Evolutionary conservation across 1,139 yeast genomes (phyloP).

Genomic region (Hyphopichia pseudoburtonii): DNA sequence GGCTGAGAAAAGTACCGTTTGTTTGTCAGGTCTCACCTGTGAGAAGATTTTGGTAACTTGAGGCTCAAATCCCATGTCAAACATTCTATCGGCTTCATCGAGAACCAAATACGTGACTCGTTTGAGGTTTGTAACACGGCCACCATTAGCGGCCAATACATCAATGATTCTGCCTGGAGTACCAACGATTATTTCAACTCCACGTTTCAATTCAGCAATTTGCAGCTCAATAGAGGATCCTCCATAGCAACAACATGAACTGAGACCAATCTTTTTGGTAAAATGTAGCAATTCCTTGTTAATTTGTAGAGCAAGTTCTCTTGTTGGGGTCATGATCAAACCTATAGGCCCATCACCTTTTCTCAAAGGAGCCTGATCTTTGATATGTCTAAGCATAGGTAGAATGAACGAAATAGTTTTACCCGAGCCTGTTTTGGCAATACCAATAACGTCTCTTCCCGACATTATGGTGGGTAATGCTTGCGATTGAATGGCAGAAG

Average conservation of each 20-base stretch:
- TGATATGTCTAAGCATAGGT: constrained; percentile 81
- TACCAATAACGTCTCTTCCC: constrained; percentile 88
- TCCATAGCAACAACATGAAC: constrained; percentile 86
- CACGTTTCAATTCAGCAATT: constrained; percentile 75
- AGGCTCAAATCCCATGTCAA: constrained; percentile 97
- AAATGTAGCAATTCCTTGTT: constrained; percentile 65
- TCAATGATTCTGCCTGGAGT: constrained; percentile 97
- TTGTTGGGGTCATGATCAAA: constrained; percentile 82
- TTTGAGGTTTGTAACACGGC: constrained; percentile 67
- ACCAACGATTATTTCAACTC: constrained; percentile 82
- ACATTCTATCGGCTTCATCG: constrained; percentile 97
- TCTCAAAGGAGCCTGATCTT: constrained; percentile 60
- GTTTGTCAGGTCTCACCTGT: constrained; percentile 82
- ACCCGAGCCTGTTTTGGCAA: constrained; percentile 97
- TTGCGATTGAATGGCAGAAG: constrained; percentile 90
- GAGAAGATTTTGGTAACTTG: constrained; percentile 82
- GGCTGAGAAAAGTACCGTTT: constrained; percentile 92
- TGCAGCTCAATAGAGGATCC: constrained; percentile 85
- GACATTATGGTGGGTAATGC: constrained; percentile 89
- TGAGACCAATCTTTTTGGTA: constrained; percentile 44
- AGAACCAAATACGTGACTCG: constrained; percentile 79
- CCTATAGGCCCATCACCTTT: constrained; percentile 75
- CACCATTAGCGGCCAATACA: constrained; percentile 78
- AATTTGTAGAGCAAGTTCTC: constrained; percentile 90
- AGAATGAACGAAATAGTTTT: constrained; percentile 86